phyloP scores from a whole-genome alignment of 352 stramenopile genomes.

The Pythium biforme region DNA sequence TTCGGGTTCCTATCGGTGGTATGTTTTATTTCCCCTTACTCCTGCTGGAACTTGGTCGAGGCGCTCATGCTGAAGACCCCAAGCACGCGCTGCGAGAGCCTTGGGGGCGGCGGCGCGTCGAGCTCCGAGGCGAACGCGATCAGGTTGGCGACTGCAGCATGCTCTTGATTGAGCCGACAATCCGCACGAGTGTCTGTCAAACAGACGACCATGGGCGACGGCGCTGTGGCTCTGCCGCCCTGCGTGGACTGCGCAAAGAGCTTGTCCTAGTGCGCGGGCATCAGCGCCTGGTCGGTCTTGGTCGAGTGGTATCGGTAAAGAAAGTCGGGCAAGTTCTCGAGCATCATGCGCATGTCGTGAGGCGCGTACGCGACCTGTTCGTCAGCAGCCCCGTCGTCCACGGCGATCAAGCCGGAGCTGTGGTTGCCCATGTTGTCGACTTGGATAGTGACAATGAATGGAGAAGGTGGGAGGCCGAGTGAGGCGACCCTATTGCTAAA shows the following conservation, averaged over 20 bases:
- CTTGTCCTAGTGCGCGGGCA: conserved; percentile 32
- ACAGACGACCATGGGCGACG: conserved; percentile 36
- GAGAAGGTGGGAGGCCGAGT: too few relatives aligned
- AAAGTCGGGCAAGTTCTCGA: conserved; percentile 34
- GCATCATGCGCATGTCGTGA: conserved; percentile 23
- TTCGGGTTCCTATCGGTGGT: too few relatives aligned
- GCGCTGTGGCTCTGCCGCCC: conserved; percentile 6
- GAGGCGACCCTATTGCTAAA: too few relatives aligned
- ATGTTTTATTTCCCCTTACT: neutral
- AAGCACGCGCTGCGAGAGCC: conserved; percentile 6
- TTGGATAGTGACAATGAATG: neutral
- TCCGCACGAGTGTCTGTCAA: conserved; percentile 41
- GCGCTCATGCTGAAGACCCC: neutral
- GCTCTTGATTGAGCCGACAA: conserved; percentile 39
- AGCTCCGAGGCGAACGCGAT: conserved; percentile 29
- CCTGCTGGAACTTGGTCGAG: neutral
- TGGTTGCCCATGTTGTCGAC: conserved; percentile 19
- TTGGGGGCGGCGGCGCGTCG: conserved; percentile 1
- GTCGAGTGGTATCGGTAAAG: conserved; percentile 27
- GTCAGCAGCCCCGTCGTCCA: conserved; percentile 14
- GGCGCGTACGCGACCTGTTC: conserved; percentile 19
- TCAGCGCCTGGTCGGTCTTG: conserved; percentile 20
- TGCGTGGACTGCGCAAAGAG: conserved; percentile 28
- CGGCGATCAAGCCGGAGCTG: conserved; percentile 21
- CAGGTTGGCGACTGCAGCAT: conserved; percentile 35